These are phyloP conservation scores for Lophium mytilinum DNA, from an alignment of 495 filamentous ascomycete genomes.

Conservation along the genomic window DNA sequence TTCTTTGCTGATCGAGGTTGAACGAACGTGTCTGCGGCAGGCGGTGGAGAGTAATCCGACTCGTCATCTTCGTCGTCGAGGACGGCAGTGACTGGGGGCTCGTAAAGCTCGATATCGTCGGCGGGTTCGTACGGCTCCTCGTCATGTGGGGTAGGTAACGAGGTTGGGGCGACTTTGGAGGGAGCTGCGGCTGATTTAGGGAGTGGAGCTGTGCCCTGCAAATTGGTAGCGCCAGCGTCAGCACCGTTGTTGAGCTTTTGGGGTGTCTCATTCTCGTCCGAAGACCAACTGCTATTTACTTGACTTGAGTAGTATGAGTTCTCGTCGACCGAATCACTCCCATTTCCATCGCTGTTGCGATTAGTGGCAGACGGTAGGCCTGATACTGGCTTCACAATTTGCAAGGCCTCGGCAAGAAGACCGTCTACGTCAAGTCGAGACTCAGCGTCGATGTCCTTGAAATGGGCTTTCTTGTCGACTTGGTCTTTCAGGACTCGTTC, in stretches of 20 bases:
- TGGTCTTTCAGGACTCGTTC: conserved; percentile 72
- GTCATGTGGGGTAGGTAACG: conserved; percentile 14
- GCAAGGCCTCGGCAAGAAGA: conserved; percentile 61
- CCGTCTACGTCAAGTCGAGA: conserved; percentile 69
- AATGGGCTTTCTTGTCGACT: conserved; percentile 54
- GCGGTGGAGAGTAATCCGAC: conserved; percentile 26
- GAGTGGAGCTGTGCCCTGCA: conserved; percentile 1
- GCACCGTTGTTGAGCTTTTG: conserved; percentile 12
- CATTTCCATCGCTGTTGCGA: conserved; percentile 45
- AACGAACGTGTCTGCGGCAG: conserved; percentile 6
- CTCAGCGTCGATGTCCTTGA: conserved; percentile 46
- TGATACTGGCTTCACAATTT: conserved; percentile 59
- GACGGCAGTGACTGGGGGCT: conserved; percentile 5
- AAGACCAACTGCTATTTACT: conserved; percentile 33
- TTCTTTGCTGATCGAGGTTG: neutral
- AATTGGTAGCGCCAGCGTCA: conserved; percentile 6
- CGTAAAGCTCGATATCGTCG: conserved; percentile 23
- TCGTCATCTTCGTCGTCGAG: conserved; percentile 23
- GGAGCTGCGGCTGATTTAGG: neutral
- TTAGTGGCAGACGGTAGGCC: conserved; percentile 41
- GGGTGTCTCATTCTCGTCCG: conserved; percentile 35
- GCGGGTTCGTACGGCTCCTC: conserved; percentile 25
- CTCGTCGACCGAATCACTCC: conserved; percentile 78
- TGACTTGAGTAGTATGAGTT: conserved; percentile 94
- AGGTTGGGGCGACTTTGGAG: neutral